Evolutionary conservation across 1,139 yeast species (phyloP), one percentile per base, ranked within the genome.

Genomic region (Williopsis jadinii): DNA sequence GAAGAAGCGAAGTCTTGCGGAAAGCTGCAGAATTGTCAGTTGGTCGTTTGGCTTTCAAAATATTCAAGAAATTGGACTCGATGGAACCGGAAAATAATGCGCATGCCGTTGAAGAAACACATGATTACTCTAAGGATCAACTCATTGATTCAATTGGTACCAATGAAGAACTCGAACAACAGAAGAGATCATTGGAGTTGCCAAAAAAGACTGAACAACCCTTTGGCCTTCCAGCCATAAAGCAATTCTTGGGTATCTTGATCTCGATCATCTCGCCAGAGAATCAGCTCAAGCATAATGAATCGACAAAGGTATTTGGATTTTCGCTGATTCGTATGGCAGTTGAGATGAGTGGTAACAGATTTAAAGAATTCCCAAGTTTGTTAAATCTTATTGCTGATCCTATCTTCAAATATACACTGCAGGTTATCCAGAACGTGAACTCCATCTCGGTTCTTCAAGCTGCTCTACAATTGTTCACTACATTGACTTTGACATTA

Each of bases 11-110:
- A 53, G 86, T 90, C 11, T 71, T 94, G 45, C 71, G 98, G 55
- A 75, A 84, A 47, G 84, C 95, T 1, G 97, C 97, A 0, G 97
- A 92, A 56, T 77, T 84, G 70, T 78, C 96, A 0, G 77, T 90
- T 74, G 69, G 75, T 32, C 69, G 80, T 6, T 79, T 88, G 41
- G 80, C 92, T 1, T 73, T 80, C 34, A 71, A 77, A 40, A 73
- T 90, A 9, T 92, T 90, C 59, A 63, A 70, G 28, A 78, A 77
- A 48, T 64, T 88, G 40, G 70, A 70, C 40, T 62, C 64, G 13
- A 68, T 85, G 35, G 80, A 77, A 52, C 81, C 84, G 2, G 79
- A 70, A 44, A 49, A 46, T 11, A 52, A 42, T 41, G 58, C 53
- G 4, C 44, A 51, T n/a, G 45, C 56, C 8, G 56, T 59, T 10